phyloP scores from a whole-genome alignment of 768 basidiomycete species.

The Auriscalpium vulgare region DNA sequence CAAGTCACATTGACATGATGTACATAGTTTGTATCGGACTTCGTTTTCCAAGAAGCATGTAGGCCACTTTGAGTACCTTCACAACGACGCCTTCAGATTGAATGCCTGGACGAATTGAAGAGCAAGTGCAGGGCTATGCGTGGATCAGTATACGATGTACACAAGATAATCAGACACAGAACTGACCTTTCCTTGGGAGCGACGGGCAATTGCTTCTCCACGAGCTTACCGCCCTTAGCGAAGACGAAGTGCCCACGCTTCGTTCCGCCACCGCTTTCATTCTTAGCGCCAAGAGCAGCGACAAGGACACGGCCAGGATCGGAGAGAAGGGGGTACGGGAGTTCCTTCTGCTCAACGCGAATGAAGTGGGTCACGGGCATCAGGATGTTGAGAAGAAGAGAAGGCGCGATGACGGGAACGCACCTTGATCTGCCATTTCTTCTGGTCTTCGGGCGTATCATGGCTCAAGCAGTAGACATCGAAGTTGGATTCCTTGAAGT shows the following conservation, averaged over 20 bases:
- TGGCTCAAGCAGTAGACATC: constrained; percentile 80
- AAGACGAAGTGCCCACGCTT: constrained; percentile 94
- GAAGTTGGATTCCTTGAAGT: constrained; percentile 61
- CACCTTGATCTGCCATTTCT: constrained; percentile 84
- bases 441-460: constrained; percentile 66
- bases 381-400: constrained; percentile 2
- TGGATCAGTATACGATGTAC: not conserved
- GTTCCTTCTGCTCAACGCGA: constrained; percentile 48
- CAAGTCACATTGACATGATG: too few relatives aligned
- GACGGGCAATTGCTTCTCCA: constrained; percentile 80
- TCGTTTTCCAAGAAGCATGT: too few relatives aligned
- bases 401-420: constrained; percentile 11
- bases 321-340: constrained; percentile 82
- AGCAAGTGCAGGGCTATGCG: constrained; percentile 48
- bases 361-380: too few relatives aligned
- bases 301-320: constrained; percentile 83
- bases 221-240: constrained; percentile 81
- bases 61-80: not conserved
- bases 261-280: constrained; percentile 59
- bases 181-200: constrained; percentile 78
- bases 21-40: too few relatives aligned
- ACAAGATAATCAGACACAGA: not conserved
- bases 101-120: constrained; percentile 58
- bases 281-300: constrained; percentile 62
- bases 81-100: constrained; percentile 1